These are phyloP conservation scores for Solanum chmielewskii DNA, from an alignment of 257 asterid species.

Conservation along the genomic window DNA sequence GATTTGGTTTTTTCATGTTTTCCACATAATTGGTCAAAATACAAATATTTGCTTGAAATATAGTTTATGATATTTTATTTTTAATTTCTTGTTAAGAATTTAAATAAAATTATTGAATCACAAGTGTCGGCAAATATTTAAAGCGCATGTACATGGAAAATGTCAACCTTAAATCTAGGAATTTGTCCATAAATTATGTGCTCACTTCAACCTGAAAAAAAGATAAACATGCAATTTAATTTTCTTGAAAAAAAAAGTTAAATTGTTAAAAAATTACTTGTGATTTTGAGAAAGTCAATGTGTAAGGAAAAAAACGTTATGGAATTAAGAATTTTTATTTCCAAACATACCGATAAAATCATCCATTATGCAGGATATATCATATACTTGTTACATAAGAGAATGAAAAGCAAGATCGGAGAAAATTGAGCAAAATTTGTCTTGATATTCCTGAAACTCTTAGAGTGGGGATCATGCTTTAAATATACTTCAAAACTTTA, in stretches of 20 bases:
- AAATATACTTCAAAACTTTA: too few relatives aligned
- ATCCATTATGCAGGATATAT: too few relatives aligned
- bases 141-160: background rate
- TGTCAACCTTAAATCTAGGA: constrained; percentile 1
- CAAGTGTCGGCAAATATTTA: background rate
- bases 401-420: too few relatives aligned
- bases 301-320: background rate
- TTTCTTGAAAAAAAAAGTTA: background rate
- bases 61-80: background rate
- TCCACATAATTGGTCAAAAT: background rate
- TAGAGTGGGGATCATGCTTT: too few relatives aligned
- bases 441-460: too few relatives aligned
- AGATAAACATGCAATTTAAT: too few relatives aligned
- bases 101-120: background rate
- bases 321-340: too few relatives aligned
- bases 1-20: background rate
- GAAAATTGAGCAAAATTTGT: too few relatives aligned
- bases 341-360: too few relatives aligned
- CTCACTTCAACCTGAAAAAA: background rate
- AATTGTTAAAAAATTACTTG: background rate
- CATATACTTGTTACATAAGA: too few relatives aligned
- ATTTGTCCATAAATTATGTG: background rate
- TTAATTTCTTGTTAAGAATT: background rate
- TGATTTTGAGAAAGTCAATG: background rate
- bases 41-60: background rate